Conservation (phyloP, 345 rosid species). For the Linum trigynum region DNA sequence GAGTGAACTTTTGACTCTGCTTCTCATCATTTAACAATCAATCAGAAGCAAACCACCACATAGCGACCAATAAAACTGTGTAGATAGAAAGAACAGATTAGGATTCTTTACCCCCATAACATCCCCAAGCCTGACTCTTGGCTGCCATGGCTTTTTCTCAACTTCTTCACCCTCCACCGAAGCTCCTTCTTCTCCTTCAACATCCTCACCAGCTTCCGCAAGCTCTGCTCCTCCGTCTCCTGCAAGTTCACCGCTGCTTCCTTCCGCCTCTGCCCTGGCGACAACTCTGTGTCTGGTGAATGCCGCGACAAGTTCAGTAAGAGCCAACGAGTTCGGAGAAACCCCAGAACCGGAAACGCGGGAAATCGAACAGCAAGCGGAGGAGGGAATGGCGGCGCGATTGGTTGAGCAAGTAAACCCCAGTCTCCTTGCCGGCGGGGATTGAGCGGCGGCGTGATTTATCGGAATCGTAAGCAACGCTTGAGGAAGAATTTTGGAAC, state of each 20-base stretch:
- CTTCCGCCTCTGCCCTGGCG: slow-evolving; percentile 45
- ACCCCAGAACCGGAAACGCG: slow-evolving; percentile 24
- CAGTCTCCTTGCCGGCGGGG: slow-evolving; percentile 21
- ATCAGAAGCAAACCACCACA: neutral
- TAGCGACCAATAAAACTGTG: neutral
- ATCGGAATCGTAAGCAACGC: slow-evolving; percentile 46
- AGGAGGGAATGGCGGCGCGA: slow-evolving; percentile 15
- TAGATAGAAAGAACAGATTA: neutral
- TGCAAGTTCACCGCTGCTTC: slow-evolving; percentile 28
- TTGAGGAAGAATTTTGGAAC: slow-evolving; percentile 58
- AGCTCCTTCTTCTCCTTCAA: slow-evolving; percentile 18
- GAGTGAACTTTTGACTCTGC: neutral
- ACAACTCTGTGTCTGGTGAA: slow-evolving; percentile 33
- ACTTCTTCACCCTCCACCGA: slow-evolving; percentile 19
- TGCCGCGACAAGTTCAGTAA: slow-evolving; percentile 21
- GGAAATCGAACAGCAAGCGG: slow-evolving; percentile 1
- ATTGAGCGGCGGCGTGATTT: slow-evolving; percentile 19
- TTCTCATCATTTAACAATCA: no score
- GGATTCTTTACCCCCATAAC: slow-evolving; percentile 51
- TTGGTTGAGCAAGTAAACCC: slow-evolving; percentile 29
- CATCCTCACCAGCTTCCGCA: slow-evolving; percentile 26
- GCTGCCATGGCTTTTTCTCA: slow-evolving; percentile 39
- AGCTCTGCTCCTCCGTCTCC: slow-evolving; percentile 12
- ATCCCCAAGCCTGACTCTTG: slow-evolving; percentile 52
- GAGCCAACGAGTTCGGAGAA: slow-evolving; percentile 25